These are phyloP conservation scores for Cadophora sp. DNA, from an alignment of 2,329 filamentous ascomycete genomes.

Conservation along the genomic window DNA sequence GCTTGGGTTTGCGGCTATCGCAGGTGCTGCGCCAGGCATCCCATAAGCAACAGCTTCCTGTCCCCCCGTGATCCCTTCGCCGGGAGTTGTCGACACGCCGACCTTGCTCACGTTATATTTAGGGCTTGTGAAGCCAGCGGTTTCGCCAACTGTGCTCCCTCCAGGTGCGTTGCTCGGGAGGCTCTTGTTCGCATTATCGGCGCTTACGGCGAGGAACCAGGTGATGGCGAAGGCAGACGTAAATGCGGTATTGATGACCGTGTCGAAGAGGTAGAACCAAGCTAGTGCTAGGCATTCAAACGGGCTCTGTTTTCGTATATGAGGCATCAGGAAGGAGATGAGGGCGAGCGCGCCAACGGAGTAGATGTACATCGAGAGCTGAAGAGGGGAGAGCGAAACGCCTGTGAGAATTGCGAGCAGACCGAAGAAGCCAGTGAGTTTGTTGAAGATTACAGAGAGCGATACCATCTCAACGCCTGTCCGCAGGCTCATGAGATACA, in stretches of 20 bases:
- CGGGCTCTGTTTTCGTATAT: slow-evolving; percentile 79
- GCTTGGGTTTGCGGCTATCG: slow-evolving; percentile 49
- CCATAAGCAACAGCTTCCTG: slow-evolving; percentile 60
- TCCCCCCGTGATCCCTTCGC: slow-evolving; percentile 51
- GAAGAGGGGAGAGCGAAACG: slow-evolving; percentile 79
- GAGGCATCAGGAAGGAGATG: slow-evolving; percentile 74
- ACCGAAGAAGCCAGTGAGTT: slow-evolving; percentile 88
- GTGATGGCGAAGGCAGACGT: slow-evolving; percentile 81
- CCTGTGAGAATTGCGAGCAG: slow-evolving; percentile 89
- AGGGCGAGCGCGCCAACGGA: slow-evolving; percentile 74
- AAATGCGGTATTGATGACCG: slow-evolving; percentile 80
- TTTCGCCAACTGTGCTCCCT: slow-evolving; percentile 58
- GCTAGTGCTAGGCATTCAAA: slow-evolving; percentile 82
- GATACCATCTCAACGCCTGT: slow-evolving; percentile 87
- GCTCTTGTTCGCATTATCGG: slow-evolving; percentile 48
- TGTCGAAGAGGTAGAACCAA: slow-evolving; percentile 86
- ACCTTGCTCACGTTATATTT: slow-evolving; percentile 66
- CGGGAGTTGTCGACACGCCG: slow-evolving; percentile 57
- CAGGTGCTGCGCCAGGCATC: slow-evolving; percentile 45
- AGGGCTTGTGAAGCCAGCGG: slow-evolving; percentile 69
- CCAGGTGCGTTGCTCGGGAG: slow-evolving; percentile 47
- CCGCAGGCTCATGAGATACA: slow-evolving; percentile 85
- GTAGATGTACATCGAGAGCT: slow-evolving; percentile 92
- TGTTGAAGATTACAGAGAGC: slow-evolving; percentile 86
- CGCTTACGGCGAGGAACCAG: slow-evolving; percentile 79